Evolutionary conservation across 257 asterid genomes (phyloP), one percentile per base, ranked within the genome.

Genomic region (Handroanthus guayacan): DNA sequence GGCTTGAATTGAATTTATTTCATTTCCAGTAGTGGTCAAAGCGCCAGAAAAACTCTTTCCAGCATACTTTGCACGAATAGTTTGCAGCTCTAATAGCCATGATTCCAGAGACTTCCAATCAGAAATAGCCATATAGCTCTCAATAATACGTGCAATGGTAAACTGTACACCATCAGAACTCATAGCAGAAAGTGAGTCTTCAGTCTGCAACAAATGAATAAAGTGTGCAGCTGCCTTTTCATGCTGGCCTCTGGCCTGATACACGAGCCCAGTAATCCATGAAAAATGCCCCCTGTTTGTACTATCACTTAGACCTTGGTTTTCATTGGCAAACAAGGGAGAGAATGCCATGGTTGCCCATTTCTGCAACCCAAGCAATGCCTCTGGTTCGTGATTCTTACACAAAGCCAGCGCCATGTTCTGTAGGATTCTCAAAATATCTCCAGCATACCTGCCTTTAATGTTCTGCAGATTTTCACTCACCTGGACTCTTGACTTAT

Each of bases 91-190:
- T 83, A 82, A 76, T 79, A 95, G 81, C 99, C 97, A 95, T 79
- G 97, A 89, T 77, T 95, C 99, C 87, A 95, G 85, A 72, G 99
- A 86, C 78, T 89, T 92, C 99, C 99, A 95, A 83, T 95, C 99
- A 76, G 97, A 92, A 75, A 92, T 87, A 74, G 96, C 91, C 18
- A 90, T 76, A 79, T 92, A 93, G 81, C 92, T 87, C 83, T 95
- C 98, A 20, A 93, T 91, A 72, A 89, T 86, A 43, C 98, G 92
- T 60, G 97, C 90, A 82, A 95, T 93, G 61, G 87, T 84, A 83
- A 91, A 95, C 77, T 95, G 99, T 18, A 95, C 89, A 9, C 95
- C 97, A 66, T 85, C 97, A 77, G 99, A 89, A 78, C 96, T 92
- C 96, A 95, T 88, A 51, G 90, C 86, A 78, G 94, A 66, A 70